These are phyloP conservation scores for Populus trichocarpa DNA, from an alignment of 441 rosid genomes.

Conservation along the genomic window DNA sequence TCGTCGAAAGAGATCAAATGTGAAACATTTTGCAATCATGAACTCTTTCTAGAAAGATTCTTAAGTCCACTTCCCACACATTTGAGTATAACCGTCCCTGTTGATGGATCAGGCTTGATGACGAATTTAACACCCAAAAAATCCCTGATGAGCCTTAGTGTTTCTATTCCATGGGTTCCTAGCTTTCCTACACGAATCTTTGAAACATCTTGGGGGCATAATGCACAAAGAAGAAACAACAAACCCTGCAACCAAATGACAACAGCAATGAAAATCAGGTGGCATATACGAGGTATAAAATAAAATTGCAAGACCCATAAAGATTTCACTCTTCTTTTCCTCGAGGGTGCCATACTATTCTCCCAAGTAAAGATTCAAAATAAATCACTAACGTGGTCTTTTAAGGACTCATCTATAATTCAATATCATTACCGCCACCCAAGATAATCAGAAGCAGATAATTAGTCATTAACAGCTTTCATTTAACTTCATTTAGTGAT, in stretches of 20 bases:
- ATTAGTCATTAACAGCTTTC: background rate
- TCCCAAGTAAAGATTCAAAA: background rate
- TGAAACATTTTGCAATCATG: conserved; percentile 14
- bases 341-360: background rate
- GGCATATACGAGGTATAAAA: background rate
- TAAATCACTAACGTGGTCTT: background rate
- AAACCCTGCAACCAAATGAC: conserved; percentile 50
- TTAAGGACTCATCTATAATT: too few relatives aligned
- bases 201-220: conserved; percentile 72
- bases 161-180: conserved; percentile 70
- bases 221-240: conserved; percentile 70
- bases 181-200: conserved; percentile 85
- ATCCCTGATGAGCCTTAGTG: conserved; percentile 61
- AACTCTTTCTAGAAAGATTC: conserved; percentile 68
- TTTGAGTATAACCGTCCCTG: conserved; percentile 66
- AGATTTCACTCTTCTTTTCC: background rate
- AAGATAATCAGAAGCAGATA: background rate
- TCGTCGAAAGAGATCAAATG: background rate
- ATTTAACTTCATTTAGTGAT: background rate
- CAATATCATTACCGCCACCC: too few relatives aligned
- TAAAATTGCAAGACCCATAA: background rate
- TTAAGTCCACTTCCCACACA: conserved; percentile 72
- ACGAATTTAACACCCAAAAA: conserved; percentile 60
- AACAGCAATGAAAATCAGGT: background rate
- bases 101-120: conserved; percentile 62